Conservation (phyloP, 129 eudicot species). For the Apium graveolens region DNA sequence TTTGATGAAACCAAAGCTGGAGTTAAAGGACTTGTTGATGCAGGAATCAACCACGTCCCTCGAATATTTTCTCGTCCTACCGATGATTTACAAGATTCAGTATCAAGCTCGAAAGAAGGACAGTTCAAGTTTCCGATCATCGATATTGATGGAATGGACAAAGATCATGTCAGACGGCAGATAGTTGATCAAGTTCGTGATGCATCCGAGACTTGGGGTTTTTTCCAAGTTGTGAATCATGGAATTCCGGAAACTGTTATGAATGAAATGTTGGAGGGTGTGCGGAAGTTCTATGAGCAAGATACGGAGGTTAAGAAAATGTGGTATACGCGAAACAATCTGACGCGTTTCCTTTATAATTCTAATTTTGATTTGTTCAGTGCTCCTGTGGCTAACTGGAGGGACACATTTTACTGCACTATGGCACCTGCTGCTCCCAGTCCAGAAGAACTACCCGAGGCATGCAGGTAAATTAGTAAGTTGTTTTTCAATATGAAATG, state of each 20-base stretch:
- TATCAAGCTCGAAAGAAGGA: neutral
- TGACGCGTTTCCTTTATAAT: conserved; percentile 8
- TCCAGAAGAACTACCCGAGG: conserved; percentile 24
- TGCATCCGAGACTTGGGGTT: conserved; percentile 45
- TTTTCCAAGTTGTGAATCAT: conserved; percentile 56
- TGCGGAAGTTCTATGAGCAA: conserved; percentile 35
- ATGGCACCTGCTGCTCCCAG: conserved; percentile 23
- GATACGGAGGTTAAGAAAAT: conserved; percentile 36
- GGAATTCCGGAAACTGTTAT: conserved; percentile 27
- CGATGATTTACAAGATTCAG: neutral
- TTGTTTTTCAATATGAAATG: neutral
- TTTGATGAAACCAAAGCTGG: conserved; percentile 10
- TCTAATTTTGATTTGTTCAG: conserved; percentile 28
- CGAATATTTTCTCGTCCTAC: neutral
- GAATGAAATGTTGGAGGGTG: conserved; percentile 31
- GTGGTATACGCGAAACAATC: conserved; percentile 24
- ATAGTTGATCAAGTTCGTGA: conserved; percentile 28
- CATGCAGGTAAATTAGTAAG: conserved; percentile 24
- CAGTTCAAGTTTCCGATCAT: conserved; percentile 27
- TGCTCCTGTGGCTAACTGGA: conserved; percentile 32
- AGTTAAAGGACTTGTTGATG: conserved; percentile 14
- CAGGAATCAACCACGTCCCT: conserved; percentile 9
- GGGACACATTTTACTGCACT: conserved; percentile 28
- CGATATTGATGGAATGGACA: conserved; percentile 23
- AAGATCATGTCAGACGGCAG: neutral